A percentile compares a stretch with the other conserved stretches of the same genome.
These are phyloP conservation scores for Amaranthus cruentus DNA, from an alignment of 148 eudicot species.

Conservation along the genomic window DNA sequence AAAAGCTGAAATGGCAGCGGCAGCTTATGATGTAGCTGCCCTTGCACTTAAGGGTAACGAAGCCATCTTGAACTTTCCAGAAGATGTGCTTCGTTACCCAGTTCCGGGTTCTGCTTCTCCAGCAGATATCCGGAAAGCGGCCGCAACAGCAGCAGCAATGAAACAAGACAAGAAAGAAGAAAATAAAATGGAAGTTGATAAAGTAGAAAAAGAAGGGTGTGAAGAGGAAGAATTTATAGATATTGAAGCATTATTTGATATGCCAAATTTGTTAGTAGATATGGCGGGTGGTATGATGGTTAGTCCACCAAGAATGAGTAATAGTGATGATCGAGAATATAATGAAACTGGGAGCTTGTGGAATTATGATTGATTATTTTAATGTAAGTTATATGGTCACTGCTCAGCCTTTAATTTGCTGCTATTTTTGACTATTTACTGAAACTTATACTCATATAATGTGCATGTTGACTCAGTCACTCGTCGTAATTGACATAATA, in stretches of 20 bases:
- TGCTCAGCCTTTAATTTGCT: too few relatives aligned
- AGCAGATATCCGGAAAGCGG: slow-evolving; percentile 41
- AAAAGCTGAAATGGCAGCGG: slow-evolving; percentile 63
- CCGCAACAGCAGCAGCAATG: slow-evolving; percentile 37
- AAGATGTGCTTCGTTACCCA: slow-evolving; percentile 30
- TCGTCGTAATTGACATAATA: too few relatives aligned
- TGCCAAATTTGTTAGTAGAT: slow-evolving; percentile 62
- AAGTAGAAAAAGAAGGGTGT: neutral
- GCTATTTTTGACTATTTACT: too few relatives aligned
- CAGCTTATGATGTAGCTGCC: slow-evolving; percentile 71
- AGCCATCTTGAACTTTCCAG: slow-evolving; percentile 52
- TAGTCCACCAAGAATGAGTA: slow-evolving; percentile 47
- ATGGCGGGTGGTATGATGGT: slow-evolving; percentile 78
- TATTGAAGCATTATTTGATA: slow-evolving; percentile 49
- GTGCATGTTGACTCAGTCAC: too few relatives aligned
- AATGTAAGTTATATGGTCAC: neutral
- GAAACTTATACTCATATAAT: too few relatives aligned
- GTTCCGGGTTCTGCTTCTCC: slow-evolving; percentile 41
- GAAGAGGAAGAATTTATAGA: slow-evolving; percentile 37
- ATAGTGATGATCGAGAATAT: slow-evolving; percentile 27
- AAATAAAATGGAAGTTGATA: neutral
- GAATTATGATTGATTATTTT: slow-evolving; percentile 35
- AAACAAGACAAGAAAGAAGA: slow-evolving; percentile 10
- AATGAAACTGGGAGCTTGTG: slow-evolving; percentile 34
- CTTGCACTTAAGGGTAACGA: slow-evolving; percentile 48